Conservation (phyloP, 768 basidiomycete genomes). For the Tricholoma saponaceum region DNA sequence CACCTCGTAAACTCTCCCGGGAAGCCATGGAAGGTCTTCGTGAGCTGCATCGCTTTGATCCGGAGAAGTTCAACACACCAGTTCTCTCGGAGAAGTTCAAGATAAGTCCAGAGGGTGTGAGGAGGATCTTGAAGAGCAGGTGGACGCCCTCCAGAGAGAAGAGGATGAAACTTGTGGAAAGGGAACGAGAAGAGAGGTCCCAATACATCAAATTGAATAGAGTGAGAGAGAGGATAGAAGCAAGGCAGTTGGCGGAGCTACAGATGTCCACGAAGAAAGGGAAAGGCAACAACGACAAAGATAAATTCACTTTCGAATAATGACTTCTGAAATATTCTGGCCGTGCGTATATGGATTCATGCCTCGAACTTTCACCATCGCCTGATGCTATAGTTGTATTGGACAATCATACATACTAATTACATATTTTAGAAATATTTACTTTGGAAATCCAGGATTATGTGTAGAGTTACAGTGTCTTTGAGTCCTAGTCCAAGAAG, state of each 20-base stretch:
- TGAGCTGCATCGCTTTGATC: slow-evolving; percentile 60
- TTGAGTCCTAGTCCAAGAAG: slow-evolving; percentile 4
- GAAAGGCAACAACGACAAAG: slow-evolving; percentile 7
- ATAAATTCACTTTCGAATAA: slow-evolving; percentile 40
- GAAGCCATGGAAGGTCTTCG: slow-evolving; percentile 83
- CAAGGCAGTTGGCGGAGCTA: slow-evolving; percentile 26
- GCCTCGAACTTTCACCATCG: slow-evolving; percentile 1
- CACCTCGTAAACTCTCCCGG: slow-evolving; percentile 74
- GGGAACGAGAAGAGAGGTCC: slow-evolving; percentile 43
- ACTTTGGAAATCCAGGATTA: slow-evolving; percentile 12
- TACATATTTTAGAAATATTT: slow-evolving; percentile 20
- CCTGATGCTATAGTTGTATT: too few relatives aligned
- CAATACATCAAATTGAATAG: slow-evolving; percentile 33
- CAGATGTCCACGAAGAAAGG: slow-evolving; percentile 10
- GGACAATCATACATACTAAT: too few relatives aligned
- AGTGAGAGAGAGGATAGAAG: slow-evolving; percentile 39
- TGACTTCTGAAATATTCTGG: background rate
- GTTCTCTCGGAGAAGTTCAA: slow-evolving; percentile 73
- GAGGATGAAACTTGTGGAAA: slow-evolving; percentile 42
- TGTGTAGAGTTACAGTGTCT: slow-evolving; percentile 8
- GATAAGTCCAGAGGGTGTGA: slow-evolving; percentile 77
- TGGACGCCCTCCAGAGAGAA: slow-evolving; percentile 62
- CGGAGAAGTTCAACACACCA: slow-evolving; percentile 58
- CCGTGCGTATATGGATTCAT: background rate
- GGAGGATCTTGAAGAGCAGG: slow-evolving; percentile 72